Conservation (phyloP, 495 filamentous ascomycete species). For the Tuber calosporum region DNA sequence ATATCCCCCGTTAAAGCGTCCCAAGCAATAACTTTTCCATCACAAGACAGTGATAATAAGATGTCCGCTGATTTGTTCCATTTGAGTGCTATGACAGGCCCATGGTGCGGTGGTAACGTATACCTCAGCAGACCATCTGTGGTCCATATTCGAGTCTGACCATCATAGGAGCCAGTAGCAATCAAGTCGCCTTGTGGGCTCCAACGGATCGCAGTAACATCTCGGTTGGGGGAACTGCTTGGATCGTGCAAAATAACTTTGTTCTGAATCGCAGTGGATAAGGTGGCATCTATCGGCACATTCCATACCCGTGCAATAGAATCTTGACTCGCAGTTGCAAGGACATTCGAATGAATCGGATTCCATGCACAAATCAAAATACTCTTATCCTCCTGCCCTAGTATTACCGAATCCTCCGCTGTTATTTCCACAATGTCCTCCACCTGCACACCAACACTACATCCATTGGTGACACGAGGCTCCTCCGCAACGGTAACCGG, state of each 20-base stretch:
- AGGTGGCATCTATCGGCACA: conserved; percentile 49
- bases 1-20: conserved; percentile 44
- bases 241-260: conserved; percentile 36
- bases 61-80: conserved; percentile 55
- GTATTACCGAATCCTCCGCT: conserved; percentile 36
- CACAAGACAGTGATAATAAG: conserved; percentile 53
- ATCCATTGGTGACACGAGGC: conserved; percentile 36
- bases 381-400: conserved; percentile 42
- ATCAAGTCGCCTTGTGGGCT: conserved; percentile 58
- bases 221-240: conserved; percentile 47
- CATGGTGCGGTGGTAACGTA: conserved; percentile 48
- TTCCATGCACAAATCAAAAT: conserved; percentile 70
- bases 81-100: conserved; percentile 53
- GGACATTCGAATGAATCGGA: conserved; percentile 62
- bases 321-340: conserved; percentile 67
- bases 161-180: conserved; percentile 62
- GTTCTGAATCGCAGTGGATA: conserved; percentile 42
- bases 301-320: conserved; percentile 76
- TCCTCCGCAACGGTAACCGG: conserved; percentile 21
- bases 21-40: conserved; percentile 51
- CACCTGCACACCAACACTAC: conserved; percentile 37
- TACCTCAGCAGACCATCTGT: conserved; percentile 49
- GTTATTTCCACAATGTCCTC: conserved; percentile 38
- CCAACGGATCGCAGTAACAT: conserved; percentile 64
- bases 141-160: conserved; percentile 62